Base-by-base conservation (phyloP, 2,329 filamentous ascomycete species). In the Clonostachys rhizophaga region DNA sequence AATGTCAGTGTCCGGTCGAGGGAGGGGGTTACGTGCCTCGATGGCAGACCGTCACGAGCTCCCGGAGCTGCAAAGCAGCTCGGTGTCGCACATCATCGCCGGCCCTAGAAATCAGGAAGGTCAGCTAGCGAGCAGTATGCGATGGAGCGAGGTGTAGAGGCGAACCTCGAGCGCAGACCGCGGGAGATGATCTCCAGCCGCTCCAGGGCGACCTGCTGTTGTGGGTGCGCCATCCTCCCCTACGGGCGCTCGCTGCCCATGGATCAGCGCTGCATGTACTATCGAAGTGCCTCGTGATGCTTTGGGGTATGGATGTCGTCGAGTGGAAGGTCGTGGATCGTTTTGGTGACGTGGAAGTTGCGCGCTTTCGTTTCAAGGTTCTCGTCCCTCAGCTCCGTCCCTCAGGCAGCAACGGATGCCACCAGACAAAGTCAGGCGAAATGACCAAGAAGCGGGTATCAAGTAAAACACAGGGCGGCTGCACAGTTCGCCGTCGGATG, bases 131-230 rank as follows among this genome's bases (percentile, higher is more conserved):
- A 35, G 30, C 14, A 16, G 30, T 30, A 17, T 42, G 30, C 14
- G 9, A 12, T 30, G 24, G 30, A 41, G 47, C 52, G 14, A 34
- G 16, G 43, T 10, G 7, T 18, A 42, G 30, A n/a, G 36, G 36
- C 67, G 48, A 57, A 82, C 78, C 75, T 76, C 50, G 78, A 79
- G 54, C 72, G 75, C 34, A 82, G 67, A 52, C 80, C 78, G 52
- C 75, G 74, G 13, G 74, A 70, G 51, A 81, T 70, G 47, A 70
- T 66, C 47, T 83, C 78, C 46, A 81, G 72, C 54, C 71, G 72
- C 63, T 78, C 75, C 48, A 81, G 67, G 55, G 78, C 75, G 59
- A 79, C 66, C 58, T 75, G 71, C 55, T 76, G 70, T 59, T 74
- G 74, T 55, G 43, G 44, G 37, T 67, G 65, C 56, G 67, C 63